Evolutionary conservation across 768 basidiomycete species (phyloP).

Genomic region (Coprinellus aureogranulatus): DNA sequence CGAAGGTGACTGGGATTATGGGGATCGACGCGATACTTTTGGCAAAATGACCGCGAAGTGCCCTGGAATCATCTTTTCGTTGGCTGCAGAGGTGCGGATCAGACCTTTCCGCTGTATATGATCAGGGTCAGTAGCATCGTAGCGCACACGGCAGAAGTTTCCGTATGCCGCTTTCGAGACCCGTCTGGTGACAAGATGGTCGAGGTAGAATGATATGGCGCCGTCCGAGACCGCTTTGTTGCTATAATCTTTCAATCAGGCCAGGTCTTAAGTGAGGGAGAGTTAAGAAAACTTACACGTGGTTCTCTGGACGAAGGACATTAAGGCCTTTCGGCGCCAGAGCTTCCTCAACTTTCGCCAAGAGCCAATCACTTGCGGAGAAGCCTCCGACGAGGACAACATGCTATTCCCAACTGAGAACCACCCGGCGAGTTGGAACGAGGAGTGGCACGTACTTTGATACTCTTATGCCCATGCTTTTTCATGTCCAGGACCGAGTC

Average conservation of each 20-base stretch:
- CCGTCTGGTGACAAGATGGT: conserved; percentile 9
- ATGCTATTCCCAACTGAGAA: no score
- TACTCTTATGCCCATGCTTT: conserved; percentile 22
- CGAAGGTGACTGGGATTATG: conserved; percentile 39
- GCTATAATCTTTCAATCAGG: no score
- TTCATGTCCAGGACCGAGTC: conserved; percentile 28
- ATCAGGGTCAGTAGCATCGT: conserved; percentile 32
- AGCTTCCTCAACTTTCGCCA: conserved; percentile 30
- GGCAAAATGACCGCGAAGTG: conserved; percentile 10
- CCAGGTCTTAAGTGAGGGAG: background rate
- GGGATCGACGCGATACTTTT: conserved; percentile 18
- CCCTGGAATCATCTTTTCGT: conserved; percentile 6
- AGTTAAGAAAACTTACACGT: conserved; percentile 11
- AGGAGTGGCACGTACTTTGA: no score
- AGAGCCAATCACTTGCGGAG: conserved; percentile 55
- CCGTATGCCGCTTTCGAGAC: conserved; percentile 12
- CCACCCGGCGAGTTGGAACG: no score
- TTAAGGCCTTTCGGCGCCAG: conserved; percentile 4
- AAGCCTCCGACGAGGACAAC: conserved; percentile 57
- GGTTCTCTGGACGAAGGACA: conserved; percentile 10
- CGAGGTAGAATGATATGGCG: conserved; percentile 12
- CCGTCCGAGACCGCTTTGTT: conserved; percentile 13
- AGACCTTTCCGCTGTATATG: conserved; percentile 25
- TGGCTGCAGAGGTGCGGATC: conserved; percentile 6
- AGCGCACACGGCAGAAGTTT: conserved; percentile 36